A percentile compares a stretch with the other conserved stretches of the same genome.
phyloP scores from a whole-genome alignment of 208 protist species.

The Leishmania turanica region DNA sequence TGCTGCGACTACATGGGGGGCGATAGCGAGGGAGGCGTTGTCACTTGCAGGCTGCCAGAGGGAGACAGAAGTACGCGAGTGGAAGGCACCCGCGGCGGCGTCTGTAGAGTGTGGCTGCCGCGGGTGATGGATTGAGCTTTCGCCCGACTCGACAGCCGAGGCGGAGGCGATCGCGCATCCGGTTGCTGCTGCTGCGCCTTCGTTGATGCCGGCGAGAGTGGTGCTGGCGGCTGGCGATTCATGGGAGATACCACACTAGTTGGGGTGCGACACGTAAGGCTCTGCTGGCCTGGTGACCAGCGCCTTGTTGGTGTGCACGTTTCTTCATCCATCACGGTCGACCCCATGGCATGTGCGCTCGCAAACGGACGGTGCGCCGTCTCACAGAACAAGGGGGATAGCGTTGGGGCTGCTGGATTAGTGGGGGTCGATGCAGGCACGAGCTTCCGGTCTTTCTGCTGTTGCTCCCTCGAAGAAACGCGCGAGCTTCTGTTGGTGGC shows the following conservation, averaged over 20 bases:
- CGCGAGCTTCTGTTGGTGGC: background rate
- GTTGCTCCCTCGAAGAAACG: background rate
- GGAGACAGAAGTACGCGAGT: conserved; percentile 23
- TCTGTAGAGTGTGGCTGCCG: background rate
- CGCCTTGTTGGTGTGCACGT: background rate
- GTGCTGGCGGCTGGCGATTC: background rate
- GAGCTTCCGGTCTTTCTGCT: background rate
- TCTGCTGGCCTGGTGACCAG: background rate
- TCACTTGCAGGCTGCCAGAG: conserved; percentile 24
- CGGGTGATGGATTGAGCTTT: conserved; percentile 18
- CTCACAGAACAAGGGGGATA: background rate
- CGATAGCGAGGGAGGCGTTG: conserved; percentile 10
- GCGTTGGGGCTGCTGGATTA: background rate
- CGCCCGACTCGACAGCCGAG: conserved; percentile 26
- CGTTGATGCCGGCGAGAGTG: background rate
- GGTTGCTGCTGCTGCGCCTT: background rate
- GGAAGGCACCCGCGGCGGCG: conserved; percentile 23
- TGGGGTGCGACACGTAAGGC: background rate
- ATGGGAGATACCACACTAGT: background rate
- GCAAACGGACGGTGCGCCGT: background rate
- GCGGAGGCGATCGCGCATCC: conserved; percentile 21
- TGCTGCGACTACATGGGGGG: background rate
- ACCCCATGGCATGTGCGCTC: background rate
- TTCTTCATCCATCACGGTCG: background rate
- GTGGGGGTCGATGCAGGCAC: background rate